Percentiles rank a stretch among this genome's conserved stretches.
Evolutionary conservation across 2,329 filamentous ascomycete genomes (phyloP).

Genomic region (Thielaviopsis musarum): DNA sequence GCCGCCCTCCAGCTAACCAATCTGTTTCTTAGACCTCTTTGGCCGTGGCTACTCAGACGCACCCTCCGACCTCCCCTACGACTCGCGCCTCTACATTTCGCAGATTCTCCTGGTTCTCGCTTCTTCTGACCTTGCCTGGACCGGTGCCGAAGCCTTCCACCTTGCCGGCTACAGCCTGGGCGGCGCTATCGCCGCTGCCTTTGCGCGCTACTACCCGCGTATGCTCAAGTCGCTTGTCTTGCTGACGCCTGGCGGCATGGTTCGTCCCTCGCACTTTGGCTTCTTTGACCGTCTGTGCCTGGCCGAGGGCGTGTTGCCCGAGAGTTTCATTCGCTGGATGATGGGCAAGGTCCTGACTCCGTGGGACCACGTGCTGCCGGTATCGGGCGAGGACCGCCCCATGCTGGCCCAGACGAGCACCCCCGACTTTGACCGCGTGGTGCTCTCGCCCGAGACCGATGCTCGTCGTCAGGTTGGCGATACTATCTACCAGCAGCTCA

Average conservation of each 20-base stretch:
- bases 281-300: slow-evolving; percentile 48
- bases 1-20: background rate
- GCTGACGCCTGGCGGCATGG: slow-evolving; percentile 50
- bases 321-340: slow-evolving; percentile 35
- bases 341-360: slow-evolving; percentile 33
- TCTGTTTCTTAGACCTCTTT: slow-evolving; percentile 39
- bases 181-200: slow-evolving; percentile 54
- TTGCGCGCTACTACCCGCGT: slow-evolving; percentile 50
- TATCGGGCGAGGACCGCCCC: slow-evolving; percentile 19
- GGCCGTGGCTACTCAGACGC: slow-evolving; percentile 64
- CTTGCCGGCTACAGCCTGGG: slow-evolving; percentile 69
- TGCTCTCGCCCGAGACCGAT: slow-evolving; percentile 34
- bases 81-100: slow-evolving; percentile 45
- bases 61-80: slow-evolving; percentile 41
- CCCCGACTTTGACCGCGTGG: slow-evolving; percentile 26
- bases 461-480: slow-evolving; percentile 37
- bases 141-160: slow-evolving; percentile 39
- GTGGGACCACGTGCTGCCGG: slow-evolving; percentile 22
- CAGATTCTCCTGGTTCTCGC: slow-evolving; percentile 50
- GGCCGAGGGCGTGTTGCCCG: slow-evolving; percentile 40
- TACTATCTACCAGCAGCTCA: slow-evolving; percentile 54
- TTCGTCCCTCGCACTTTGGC: slow-evolving; percentile 45
- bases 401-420: slow-evolving; percentile 21
- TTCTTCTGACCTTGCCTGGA: slow-evolving; percentile 44
- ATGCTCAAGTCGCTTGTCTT: slow-evolving; percentile 47